Evolutionary conservation across 345 rosid genomes (phyloP).

Genomic region (Aethionema arabicum): DNA sequence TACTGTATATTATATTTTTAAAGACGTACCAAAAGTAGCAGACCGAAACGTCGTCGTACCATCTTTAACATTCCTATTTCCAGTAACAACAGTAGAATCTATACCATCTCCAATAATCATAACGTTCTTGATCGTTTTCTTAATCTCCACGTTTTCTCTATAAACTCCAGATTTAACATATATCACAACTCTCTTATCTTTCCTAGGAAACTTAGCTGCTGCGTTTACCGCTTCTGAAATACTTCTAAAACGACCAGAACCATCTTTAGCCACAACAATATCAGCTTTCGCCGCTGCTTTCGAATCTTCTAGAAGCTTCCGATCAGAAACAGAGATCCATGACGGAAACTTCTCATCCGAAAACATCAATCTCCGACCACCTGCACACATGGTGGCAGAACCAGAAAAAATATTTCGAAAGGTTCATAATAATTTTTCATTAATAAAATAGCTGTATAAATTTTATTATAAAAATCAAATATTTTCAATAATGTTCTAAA

Average conservation of each 20-base stretch:
- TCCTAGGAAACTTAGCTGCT: constrained; percentile 32
- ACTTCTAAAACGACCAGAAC: constrained; percentile 65
- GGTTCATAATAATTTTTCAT: too few species aligned
- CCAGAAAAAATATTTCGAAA: too few species aligned
- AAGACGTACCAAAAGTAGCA: constrained; percentile 74
- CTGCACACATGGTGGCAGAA: too few species aligned
- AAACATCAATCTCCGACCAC: constrained; percentile 45
- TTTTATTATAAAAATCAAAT: too few species aligned
- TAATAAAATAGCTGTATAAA: too few species aligned
- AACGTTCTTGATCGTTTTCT: constrained; percentile 52
- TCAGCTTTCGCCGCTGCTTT: constrained; percentile 41
- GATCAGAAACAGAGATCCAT: constrained; percentile 61
- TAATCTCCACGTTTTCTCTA: constrained; percentile 59
- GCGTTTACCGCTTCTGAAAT: constrained; percentile 68
- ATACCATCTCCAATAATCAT: constrained; percentile 87
- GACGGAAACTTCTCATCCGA: constrained; percentile 48
- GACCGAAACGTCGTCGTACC: constrained; percentile 77
- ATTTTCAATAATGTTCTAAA: too few species aligned
- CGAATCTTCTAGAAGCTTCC: constrained; percentile 51
- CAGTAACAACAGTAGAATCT: constrained; percentile 66
- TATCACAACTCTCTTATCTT: constrained; percentile 52
- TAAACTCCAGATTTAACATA: constrained; percentile 77
- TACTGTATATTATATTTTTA: constrained; percentile 22
- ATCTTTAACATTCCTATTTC: constrained; percentile 47
- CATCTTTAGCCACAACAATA: constrained; percentile 83